phyloP scores from a whole-genome alignment of 2,329 filamentous ascomycete species.

The Metarhizium album region DNA sequence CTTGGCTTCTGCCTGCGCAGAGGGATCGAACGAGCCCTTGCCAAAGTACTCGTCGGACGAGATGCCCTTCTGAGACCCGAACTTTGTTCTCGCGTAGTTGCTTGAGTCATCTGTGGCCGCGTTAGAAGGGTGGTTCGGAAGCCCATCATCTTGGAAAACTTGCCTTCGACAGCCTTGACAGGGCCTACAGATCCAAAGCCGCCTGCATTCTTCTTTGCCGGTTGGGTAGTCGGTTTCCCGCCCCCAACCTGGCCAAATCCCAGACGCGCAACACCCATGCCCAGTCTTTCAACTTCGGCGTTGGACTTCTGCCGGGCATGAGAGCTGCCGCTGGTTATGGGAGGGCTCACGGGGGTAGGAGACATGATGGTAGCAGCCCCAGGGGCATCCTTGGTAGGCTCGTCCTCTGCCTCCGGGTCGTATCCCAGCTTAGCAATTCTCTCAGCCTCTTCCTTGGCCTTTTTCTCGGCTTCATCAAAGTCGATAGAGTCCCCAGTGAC shows the following conservation, averaged over 20 bases:
- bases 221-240: conserved; percentile 41
- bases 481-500: conserved; percentile 71
- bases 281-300: conserved; percentile 76
- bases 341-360: conserved; percentile 65
- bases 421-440: conserved; percentile 93
- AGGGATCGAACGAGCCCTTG: conserved; percentile 74
- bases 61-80: conserved; percentile 87
- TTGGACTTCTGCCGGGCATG: conserved; percentile 51
- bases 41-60: conserved; percentile 98
- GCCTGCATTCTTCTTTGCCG: conserved; percentile 61
- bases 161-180: conserved; percentile 63
- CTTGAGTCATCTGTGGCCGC: conserved; percentile 55
- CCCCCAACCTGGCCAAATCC: conserved; percentile 80
- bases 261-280: conserved; percentile 76
- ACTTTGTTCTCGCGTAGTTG: conserved; percentile 76
- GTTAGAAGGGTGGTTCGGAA: not conserved
- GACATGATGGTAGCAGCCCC: conserved; percentile 54
- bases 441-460: conserved; percentile 94
- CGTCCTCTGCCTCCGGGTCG: conserved; percentile 77
- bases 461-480: conserved; percentile 94
- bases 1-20: conserved; percentile 76
- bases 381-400: conserved; percentile 33
- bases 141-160: conserved; percentile 10
- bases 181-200: conserved; percentile 79
- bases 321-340: conserved; percentile 43